Percentiles rank a stretch among this genome's conserved stretches.
Conservation (phyloP, 805 yeast species). For the Lipomyces chichibuensis region DNA sequence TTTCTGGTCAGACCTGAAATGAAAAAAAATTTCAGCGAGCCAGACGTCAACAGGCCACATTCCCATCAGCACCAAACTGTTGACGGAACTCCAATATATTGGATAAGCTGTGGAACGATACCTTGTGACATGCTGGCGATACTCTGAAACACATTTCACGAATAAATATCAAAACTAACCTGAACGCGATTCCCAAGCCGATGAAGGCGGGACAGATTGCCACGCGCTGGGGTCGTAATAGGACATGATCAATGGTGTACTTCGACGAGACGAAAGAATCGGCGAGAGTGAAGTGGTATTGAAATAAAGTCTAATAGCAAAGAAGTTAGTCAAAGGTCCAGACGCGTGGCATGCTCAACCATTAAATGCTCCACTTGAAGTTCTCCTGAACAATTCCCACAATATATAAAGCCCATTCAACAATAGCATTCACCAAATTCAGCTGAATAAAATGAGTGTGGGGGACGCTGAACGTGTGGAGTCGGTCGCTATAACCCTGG, state of each 20-base stretch:
- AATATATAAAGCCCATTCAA: neutral
- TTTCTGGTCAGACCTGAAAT: neutral
- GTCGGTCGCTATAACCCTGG: neutral
- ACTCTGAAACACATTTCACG: neutral
- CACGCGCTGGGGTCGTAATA: constrained; percentile 36
- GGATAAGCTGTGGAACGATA: no score
- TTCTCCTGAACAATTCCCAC: no score
- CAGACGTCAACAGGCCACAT: no score
- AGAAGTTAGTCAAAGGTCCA: neutral
- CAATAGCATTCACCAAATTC: neutral
- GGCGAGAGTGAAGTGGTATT: neutral
- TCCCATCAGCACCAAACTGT: no score
- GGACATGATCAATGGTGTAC: constrained; percentile 26
- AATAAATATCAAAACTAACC: constrained; percentile 1
- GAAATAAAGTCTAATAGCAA: neutral
- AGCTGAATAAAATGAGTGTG: neutral
- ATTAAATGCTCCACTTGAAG: neutral
- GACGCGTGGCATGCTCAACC: neutral
- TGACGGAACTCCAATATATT: no score
- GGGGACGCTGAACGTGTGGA: neutral
- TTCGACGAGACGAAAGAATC: neutral
- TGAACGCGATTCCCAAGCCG: constrained; percentile 34
- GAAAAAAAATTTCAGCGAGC: no score
- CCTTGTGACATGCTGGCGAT: no score
- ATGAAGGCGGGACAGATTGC: constrained; percentile 25